phyloP scores from a whole-genome alignment of 257 asterid species.

The Leonotis leonurus region DNA sequence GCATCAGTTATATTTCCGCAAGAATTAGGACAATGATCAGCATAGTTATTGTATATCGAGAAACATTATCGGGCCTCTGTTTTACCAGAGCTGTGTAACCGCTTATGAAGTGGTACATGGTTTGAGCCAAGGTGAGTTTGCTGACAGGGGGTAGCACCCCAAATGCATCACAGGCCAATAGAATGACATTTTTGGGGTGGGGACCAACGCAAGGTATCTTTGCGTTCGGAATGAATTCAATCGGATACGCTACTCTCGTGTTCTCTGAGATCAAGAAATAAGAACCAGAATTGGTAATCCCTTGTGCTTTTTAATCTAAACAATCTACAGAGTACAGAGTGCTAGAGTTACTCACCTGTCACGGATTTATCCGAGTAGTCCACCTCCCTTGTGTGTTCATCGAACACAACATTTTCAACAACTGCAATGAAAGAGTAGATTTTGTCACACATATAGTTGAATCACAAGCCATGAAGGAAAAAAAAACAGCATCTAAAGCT shows the following conservation, averaged over 20 bases:
- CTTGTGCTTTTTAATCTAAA: not conserved
- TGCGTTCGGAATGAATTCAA: slow-evolving; percentile 84
- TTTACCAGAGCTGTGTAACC: slow-evolving; percentile 94
- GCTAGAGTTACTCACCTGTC: slow-evolving; percentile 45
- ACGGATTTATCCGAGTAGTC: slow-evolving; percentile 84
- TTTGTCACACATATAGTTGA: not conserved
- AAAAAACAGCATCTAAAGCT: not conserved
- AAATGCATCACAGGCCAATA: slow-evolving; percentile 89
- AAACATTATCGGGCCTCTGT: not conserved
- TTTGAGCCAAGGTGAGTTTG: slow-evolving; percentile 75
- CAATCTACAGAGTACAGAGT: not conserved
- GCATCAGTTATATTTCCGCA: not conserved
- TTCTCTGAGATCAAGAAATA: slow-evolving; percentile 43
- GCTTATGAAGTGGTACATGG: slow-evolving; percentile 94
- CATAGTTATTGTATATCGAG: not conserved
- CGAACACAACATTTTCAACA: slow-evolving; percentile 83
- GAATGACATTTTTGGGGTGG: slow-evolving; percentile 84
- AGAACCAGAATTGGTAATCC: not conserved
- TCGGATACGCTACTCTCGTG: slow-evolving; percentile 92
- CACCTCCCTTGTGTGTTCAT: slow-evolving; percentile 84
- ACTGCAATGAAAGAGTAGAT: slow-evolving; percentile 31
- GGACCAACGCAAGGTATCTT: slow-evolving; percentile 93
- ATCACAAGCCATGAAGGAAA: not conserved
- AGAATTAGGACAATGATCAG: not conserved
- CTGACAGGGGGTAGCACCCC: slow-evolving; percentile 97